phyloP scores from a whole-genome alignment of 2,329 filamentous ascomycete genomes.

The Talaromyces sp. region DNA sequence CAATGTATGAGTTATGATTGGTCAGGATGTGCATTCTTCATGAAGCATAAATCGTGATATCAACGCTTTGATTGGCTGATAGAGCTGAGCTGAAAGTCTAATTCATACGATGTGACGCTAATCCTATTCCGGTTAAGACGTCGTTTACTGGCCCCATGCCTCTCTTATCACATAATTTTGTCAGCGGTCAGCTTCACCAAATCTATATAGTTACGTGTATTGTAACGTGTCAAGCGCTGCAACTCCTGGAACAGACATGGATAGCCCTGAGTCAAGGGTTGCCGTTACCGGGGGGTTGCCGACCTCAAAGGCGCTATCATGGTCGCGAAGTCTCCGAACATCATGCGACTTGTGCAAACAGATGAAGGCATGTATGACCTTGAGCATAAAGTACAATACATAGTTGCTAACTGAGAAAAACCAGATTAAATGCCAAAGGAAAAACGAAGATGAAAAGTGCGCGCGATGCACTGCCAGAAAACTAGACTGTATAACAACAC shows the following conservation, averaged over 20 bases:
- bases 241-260: neutral
- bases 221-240: neutral
- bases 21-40: neutral
- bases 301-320: neutral
- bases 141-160: neutral
- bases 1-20: no score
- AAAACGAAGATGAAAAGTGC: constrained; percentile 2
- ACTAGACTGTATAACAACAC: constrained; percentile 15
- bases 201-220: neutral
- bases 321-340: constrained; percentile 6
- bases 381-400: neutral
- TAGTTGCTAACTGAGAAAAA: neutral
- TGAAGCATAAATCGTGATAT: neutral
- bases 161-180: neutral
- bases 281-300: neutral
- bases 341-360: constrained; percentile 15
- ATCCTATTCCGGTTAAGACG: neutral
- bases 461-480: constrained; percentile 6
- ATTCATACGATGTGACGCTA: neutral
- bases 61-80: neutral
- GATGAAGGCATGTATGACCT: constrained; percentile 12
- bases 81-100: neutral
- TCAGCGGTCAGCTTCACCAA: neutral
- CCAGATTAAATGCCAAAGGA: constrained; percentile 15
- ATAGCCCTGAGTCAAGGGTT: neutral